Base-by-base conservation (phyloP, 2,329 filamentous ascomycete genomes). In the Piedraia hortae region DNA sequence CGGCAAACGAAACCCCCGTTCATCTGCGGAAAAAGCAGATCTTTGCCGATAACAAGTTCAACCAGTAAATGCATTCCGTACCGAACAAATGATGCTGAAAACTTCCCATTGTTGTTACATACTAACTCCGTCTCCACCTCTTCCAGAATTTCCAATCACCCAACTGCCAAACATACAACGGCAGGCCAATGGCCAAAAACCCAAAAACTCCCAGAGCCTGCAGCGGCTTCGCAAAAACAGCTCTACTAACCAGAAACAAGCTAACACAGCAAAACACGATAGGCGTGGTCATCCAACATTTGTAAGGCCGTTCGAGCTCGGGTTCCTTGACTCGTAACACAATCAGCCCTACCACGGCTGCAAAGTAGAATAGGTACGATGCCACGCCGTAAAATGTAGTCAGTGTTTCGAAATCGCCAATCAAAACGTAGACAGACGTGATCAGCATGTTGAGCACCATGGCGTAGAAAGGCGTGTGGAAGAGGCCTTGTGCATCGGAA, bases 231-330 rank as follows among this genome's bases (percentile, higher is more conserved):
- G 78, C 72, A 40, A 97, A 85, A 8, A 93, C 66, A 3, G 80
- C 78, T 22, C 85, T 58, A 38, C 67, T 80, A 18, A 97, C 59
- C 31, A 97, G 46, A 41, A 97, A 97, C 31, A 97, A 46, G 42
- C 75, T 89, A 17, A 97, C 85, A 40, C 85, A 97, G 57, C 85
- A 97, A 44, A 97, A 97, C 25, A 91, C 82, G 32, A 97, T 82
- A 6, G 85, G 85, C 2, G 85, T 97, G 1, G 70, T 71, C 38
- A 97, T 90, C 85, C 82, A 97, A 3, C 80, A 90, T 43, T 66
- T 69, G 47, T 97, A 97, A 1, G 85, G 82, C 12, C 85, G 53
- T 43, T 91, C 78, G 20, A 97, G 57, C 29, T 68, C 56, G 3
- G 85, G 85, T 44, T 97, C 85, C 29, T 61, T 62, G 14, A 93